A percentile compares a stretch with the other conserved stretches of the same genome.
phyloP scores from a whole-genome alignment of 164 flowering plant species.

The Cinnamomum micranthum region DNA sequence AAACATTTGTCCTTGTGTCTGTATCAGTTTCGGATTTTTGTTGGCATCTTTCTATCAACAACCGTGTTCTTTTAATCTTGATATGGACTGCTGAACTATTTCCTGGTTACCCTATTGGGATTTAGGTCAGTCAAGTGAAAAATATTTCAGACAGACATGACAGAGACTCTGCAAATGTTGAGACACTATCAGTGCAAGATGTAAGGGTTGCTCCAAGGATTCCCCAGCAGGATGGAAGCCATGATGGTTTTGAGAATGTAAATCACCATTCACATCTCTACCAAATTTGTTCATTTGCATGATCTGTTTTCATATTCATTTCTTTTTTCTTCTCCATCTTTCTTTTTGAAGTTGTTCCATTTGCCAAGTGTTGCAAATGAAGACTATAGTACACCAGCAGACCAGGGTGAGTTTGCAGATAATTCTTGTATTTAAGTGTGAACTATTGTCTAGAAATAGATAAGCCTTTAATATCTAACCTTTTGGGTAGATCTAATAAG shows the following conservation, averaged over 20 bases:
- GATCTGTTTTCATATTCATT: not conserved
- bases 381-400: slow-evolving; percentile 91
- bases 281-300: slow-evolving; percentile 25
- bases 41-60: not conserved
- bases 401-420: slow-evolving; percentile 44
- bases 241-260: slow-evolving; percentile 75
- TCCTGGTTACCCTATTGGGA: not conserved
- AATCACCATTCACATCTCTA: slow-evolving; percentile 51
- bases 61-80: not conserved
- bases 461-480: no score
- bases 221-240: slow-evolving; percentile 80
- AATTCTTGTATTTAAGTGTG: not conserved
- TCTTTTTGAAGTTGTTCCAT: slow-evolving; percentile 56
- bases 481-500: not conserved
- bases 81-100: not conserved
- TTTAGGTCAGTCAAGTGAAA: slow-evolving; percentile 31
- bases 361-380: slow-evolving; percentile 81
- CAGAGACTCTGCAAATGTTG: slow-evolving; percentile 14
- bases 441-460: not conserved
- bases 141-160: slow-evolving; percentile 9
- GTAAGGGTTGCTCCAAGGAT: slow-evolving; percentile 33
- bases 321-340: not conserved
- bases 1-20: not conserved
- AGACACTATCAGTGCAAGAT: slow-evolving; percentile 10
- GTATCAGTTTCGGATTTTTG: not conserved